These are phyloP conservation scores for Glycine soja DNA, from an alignment of 306 rosid species.

Conservation along the genomic window DNA sequence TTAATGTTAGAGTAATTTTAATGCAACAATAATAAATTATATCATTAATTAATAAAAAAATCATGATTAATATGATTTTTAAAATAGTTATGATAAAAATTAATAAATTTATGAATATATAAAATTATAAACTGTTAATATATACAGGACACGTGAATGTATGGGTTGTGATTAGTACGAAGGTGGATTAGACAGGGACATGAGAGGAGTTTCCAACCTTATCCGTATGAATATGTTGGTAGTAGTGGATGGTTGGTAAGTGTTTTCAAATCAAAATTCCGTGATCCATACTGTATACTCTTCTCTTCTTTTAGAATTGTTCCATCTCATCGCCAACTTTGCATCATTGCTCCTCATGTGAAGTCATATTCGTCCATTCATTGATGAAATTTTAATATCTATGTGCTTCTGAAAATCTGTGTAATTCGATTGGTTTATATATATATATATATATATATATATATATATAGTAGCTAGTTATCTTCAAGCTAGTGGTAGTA, in stretches of 20 bases:
- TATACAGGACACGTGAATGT: neutral
- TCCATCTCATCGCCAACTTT: slow-evolving; percentile 28
- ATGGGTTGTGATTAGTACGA: neutral
- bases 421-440: neutral
- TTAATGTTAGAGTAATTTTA: too few species aligned
- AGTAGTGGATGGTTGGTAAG: slow-evolving; percentile 17
- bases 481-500: neutral
- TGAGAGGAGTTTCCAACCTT: slow-evolving; percentile 31
- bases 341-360: neutral
- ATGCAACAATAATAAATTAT: too few species aligned
- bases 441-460: too few species aligned
- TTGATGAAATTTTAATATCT: neutral
- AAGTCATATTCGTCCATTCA: neutral
- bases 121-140: too few species aligned
- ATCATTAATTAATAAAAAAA: too few species aligned
- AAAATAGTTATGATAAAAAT: too few species aligned
- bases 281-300: neutral
- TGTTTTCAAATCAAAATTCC: neutral
- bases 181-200: neutral
- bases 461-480: too few species aligned
- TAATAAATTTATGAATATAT: too few species aligned
- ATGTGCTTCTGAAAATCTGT: neutral
- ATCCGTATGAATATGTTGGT: slow-evolving; percentile 30
- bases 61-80: too few species aligned
- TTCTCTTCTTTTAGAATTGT: neutral